Conservation (phyloP, 1,284 basidiomycete species). For the Paramarasmius palmivorus region DNA sequence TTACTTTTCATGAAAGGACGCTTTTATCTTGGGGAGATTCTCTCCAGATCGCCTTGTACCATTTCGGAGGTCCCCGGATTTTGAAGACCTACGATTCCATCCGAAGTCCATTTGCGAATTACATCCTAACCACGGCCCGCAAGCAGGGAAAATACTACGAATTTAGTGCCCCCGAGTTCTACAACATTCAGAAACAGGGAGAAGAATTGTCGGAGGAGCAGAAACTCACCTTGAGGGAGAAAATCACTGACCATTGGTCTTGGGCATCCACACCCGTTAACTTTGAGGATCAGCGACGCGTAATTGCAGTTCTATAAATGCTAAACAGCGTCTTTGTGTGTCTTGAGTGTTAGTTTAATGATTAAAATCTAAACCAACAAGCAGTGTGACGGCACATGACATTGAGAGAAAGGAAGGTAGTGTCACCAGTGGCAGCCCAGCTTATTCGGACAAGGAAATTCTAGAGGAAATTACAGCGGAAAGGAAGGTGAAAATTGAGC, state of each 20-base stretch:
- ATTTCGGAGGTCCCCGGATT: conserved; percentile 8
- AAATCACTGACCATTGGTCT: background rate
- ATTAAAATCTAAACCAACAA: too few species aligned
- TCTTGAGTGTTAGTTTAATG: too few species aligned
- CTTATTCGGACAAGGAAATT: too few species aligned
- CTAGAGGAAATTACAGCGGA: too few species aligned
- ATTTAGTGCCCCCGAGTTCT: conserved; percentile 11
- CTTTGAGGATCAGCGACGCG: background rate
- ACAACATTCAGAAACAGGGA: conserved; percentile 2
- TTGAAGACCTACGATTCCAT: conserved; percentile 19
- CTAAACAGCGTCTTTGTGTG: too few species aligned
- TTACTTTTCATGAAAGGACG: conserved; percentile 16
- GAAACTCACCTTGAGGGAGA: background rate
- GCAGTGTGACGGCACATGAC: too few species aligned
- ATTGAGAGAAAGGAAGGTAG: too few species aligned
- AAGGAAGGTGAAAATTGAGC: too few species aligned
- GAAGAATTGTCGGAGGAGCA: conserved; percentile 6
- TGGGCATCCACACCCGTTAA: background rate
- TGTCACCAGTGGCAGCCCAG: too few species aligned
- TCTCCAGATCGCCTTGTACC: conserved; percentile 3
- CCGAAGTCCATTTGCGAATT: conserved; percentile 20
- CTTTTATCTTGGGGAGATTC: conserved; percentile 21
- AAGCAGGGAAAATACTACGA: conserved; percentile 20
- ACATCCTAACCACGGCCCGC: conserved; percentile 14
- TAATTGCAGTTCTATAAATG: background rate